Base-by-base conservation (phyloP, 2,329 filamentous ascomycete species). In the Beauveria medogensis region DNA sequence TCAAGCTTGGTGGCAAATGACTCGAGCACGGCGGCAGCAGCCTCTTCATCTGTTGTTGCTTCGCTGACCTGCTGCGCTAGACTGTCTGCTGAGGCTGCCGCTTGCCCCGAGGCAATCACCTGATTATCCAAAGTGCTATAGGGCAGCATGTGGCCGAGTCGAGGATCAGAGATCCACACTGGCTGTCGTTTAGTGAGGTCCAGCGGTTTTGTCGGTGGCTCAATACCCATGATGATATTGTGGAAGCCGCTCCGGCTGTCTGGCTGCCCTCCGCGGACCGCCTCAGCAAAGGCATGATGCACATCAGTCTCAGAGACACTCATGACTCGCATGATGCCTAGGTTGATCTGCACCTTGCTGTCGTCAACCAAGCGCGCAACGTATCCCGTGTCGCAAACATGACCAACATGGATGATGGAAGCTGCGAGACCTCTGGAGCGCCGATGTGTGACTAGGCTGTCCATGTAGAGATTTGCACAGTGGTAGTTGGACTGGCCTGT, bases 381-480 rank as follows among this genome's bases (percentile, higher is more conserved):
- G 59, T 76, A 77, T 0, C 79, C 79, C 0, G 74, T 64, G 12
- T 74, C 79, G 3, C 71, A 60, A 1, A 80, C 65, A 12, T 64
- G 56, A 2, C 74, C 73, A 4, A 79, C 70, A 54, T 75, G 65
- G 24, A 80, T 67, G 5, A 70, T 67, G 1, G 74, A 75, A 0
- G 65, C 77, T 5, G 73, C 69, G 0, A 76, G 63, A 0, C 77
- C 77, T 5, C 74, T 69, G 1, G 64, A 63, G 0, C 73, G 64
- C 6, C 79, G 68, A 8, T 75, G 67, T 0, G 63, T 54, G 0
- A 70, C 73, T 0, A 82, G 65, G 1, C 64, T 65, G 5, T 66
- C 64, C 71, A 80, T 75, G 66, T 72, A 81, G 8, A 65, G 62
- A 61, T 79, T 79, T 0, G 74, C 77, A 0, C 76, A 75, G 2